These are phyloP conservation scores for Alternaria brassicae DNA, from an alignment of 2,329 filamentous ascomycete species.

Conservation along the genomic window DNA sequence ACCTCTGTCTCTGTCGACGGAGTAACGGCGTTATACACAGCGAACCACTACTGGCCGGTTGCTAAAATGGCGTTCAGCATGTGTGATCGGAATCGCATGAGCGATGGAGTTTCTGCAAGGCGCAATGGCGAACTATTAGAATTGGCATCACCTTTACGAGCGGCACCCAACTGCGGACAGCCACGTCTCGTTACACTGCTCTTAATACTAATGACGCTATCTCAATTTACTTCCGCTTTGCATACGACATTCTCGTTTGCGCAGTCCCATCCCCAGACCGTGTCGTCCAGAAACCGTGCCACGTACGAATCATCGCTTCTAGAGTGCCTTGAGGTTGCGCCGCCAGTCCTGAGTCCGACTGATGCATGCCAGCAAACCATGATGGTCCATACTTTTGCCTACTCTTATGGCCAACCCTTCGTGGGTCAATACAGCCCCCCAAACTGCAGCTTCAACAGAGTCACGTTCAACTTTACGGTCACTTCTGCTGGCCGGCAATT, in stretches of 20 bases:
- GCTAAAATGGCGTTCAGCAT: constrained; percentile 22
- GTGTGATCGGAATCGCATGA: constrained; percentile 29
- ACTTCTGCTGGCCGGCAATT: constrained; percentile 75
- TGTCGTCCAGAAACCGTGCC: constrained; percentile 30
- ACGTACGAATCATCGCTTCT: constrained; percentile 51
- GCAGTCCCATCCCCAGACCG: constrained; percentile 17
- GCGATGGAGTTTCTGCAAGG: constrained; percentile 20
- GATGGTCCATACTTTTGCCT: constrained; percentile 74
- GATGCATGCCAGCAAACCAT: constrained; percentile 62
- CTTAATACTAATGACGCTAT: constrained; percentile 47
- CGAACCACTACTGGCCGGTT: constrained; percentile 18
- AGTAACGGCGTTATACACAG: constrained; percentile 34
- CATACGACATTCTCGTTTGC: constrained; percentile 24
- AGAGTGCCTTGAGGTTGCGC: constrained; percentile 73
- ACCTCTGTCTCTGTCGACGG: constrained; percentile 41
- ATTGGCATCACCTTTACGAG: constrained; percentile 19
- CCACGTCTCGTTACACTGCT: constrained; percentile 33
- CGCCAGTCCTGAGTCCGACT: constrained; percentile 65
- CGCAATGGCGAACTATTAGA: constrained; percentile 19
- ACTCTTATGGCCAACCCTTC: constrained; percentile 76
- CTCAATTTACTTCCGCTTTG: constrained; percentile 32
- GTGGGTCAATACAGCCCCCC: constrained; percentile 74
- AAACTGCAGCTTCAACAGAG: constrained; percentile 72
- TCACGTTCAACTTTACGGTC: constrained; percentile 78
- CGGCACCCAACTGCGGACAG: constrained; percentile 20